A percentile compares a stretch with the other conserved stretches of the same genome.
phyloP scores from a whole-genome alignment of 345 rosid species.

The Linum tenue region DNA sequence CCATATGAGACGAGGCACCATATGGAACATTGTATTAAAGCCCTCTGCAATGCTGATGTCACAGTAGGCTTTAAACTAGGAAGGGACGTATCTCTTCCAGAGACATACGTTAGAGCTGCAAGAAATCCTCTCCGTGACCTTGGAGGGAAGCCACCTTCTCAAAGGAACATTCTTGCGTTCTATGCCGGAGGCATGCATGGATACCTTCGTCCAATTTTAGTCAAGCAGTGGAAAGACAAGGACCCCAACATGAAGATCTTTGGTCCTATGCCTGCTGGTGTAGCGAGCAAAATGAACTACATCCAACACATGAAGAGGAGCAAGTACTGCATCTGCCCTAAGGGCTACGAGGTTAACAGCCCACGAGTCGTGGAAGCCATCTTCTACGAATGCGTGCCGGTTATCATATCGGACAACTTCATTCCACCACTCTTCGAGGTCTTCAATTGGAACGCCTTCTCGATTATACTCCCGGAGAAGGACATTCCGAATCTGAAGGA shows the following conservation, averaged over 20 bases:
- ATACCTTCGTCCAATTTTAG: slow-evolving; percentile 58
- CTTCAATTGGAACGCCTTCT: slow-evolving; percentile 67
- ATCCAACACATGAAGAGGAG: slow-evolving; percentile 86
- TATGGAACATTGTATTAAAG: slow-evolving; percentile 94
- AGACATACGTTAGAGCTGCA: slow-evolving; percentile 84
- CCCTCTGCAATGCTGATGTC: slow-evolving; percentile 88
- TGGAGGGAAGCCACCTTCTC: slow-evolving; percentile 75
- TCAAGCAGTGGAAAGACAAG: slow-evolving; percentile 81
- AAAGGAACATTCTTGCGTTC: slow-evolving; percentile 65
- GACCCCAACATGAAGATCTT: slow-evolving; percentile 68
- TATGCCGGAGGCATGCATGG: slow-evolving; percentile 88
- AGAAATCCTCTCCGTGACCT: slow-evolving; percentile 85
- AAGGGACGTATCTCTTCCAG: slow-evolving; percentile 87
- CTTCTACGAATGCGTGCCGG: slow-evolving; percentile 86
- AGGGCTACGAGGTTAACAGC: slow-evolving; percentile 89
- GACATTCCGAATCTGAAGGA: slow-evolving; percentile 69
- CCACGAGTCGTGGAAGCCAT: slow-evolving; percentile 87
- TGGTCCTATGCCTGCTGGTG: slow-evolving; percentile 79
- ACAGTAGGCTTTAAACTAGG: slow-evolving; percentile 89
- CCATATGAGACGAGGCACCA: slow-evolving; percentile 97
- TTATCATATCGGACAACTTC: slow-evolving; percentile 78
- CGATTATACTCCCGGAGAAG: slow-evolving; percentile 68
- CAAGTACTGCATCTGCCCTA: slow-evolving; percentile 88
- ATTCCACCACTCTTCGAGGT: slow-evolving; percentile 87
- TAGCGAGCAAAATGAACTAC: slow-evolving; percentile 87